Evolutionary conservation across 768 basidiomycete species (phyloP).

Genomic region (Paxillus rubicundulus): DNA sequence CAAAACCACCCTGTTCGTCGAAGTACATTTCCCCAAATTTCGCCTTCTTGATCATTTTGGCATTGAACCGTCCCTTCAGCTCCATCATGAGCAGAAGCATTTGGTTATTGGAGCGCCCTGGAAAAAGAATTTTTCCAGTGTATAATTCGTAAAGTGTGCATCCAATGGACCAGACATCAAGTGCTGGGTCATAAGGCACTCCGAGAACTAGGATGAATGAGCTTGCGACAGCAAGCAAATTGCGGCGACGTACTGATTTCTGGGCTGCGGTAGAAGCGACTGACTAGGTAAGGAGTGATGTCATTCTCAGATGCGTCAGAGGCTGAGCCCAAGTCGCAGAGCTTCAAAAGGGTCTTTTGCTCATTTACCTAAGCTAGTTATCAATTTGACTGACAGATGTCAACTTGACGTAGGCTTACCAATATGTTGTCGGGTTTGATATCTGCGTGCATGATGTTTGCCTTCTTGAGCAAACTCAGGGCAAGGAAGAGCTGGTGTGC

Average conservation of each 20-base stretch:
- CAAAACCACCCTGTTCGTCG: conserved; percentile 87
- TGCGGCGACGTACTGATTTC: conserved; percentile 79
- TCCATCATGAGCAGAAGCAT: conserved; percentile 99
- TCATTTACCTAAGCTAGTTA: conserved; percentile 74
- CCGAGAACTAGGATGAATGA: conserved; percentile 70
- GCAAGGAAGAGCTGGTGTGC: conserved; percentile 94
- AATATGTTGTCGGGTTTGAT: conserved; percentile 98
- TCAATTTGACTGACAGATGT: conserved; percentile 15
- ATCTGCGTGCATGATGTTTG: conserved; percentile 96
- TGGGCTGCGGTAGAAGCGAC: conserved; percentile 95
- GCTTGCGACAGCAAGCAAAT: conserved; percentile 4
- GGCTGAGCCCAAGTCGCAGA: conserved; percentile 97
- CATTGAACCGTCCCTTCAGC: conserved; percentile 89
- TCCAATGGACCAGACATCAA: conserved; percentile 97
- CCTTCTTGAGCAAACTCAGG: conserved; percentile 79
- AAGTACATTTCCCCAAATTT: conserved; percentile 92
- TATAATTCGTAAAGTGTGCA: conserved; percentile 96
- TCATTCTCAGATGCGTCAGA: conserved; percentile 94
- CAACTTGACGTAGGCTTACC: conserved; percentile 45
- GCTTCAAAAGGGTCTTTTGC: conserved; percentile 86
- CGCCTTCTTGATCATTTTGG: conserved; percentile 91
- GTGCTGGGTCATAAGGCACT: conserved; percentile 87
- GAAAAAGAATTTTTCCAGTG: conserved; percentile 96
- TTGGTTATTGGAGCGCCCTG: conserved; percentile 95
- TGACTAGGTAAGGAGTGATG: conserved; percentile 97